phyloP scores from a whole-genome alignment of 129 eudicot genomes.

The Silybum marianum region DNA sequence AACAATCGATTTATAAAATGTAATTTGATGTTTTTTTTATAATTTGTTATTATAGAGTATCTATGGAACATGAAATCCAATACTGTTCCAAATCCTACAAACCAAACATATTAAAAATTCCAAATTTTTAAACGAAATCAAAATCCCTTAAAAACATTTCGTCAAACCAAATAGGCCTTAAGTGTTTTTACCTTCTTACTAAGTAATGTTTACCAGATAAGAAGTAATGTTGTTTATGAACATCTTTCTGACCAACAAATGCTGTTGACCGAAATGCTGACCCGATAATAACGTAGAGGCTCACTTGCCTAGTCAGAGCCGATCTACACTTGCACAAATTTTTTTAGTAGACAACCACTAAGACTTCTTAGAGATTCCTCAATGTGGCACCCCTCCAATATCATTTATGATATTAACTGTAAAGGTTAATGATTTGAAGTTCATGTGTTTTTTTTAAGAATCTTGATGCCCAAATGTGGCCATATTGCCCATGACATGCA shows the following conservation, averaged over 20 bases:
- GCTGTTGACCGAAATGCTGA: not conserved
- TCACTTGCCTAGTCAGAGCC: not conserved
- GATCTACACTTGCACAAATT: not conserved
- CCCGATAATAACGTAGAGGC: no score
- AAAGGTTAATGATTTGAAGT: conserved; percentile 1
- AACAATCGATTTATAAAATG: no score
- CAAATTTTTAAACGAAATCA: no score
- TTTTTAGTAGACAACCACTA: not conserved
- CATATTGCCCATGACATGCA: not conserved
- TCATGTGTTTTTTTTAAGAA: not conserved
- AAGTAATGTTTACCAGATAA: not conserved
- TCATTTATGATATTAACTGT: not conserved
- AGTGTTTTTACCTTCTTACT: no score
- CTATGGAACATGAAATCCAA: no score
- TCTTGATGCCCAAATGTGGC: not conserved
- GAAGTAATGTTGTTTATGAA: not conserved
- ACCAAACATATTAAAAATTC: no score
- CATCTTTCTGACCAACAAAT: not conserved
- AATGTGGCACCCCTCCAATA: conserved; percentile 17
- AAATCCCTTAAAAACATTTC: no score
- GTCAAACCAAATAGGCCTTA: no score
- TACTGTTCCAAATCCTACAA: no score
- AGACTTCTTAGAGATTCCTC: conserved; percentile 13
- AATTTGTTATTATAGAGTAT: no score
- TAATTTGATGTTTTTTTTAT: no score